Base-by-base conservation (phyloP, 345 rosid genomes). In the Sonneratia alba region DNA sequence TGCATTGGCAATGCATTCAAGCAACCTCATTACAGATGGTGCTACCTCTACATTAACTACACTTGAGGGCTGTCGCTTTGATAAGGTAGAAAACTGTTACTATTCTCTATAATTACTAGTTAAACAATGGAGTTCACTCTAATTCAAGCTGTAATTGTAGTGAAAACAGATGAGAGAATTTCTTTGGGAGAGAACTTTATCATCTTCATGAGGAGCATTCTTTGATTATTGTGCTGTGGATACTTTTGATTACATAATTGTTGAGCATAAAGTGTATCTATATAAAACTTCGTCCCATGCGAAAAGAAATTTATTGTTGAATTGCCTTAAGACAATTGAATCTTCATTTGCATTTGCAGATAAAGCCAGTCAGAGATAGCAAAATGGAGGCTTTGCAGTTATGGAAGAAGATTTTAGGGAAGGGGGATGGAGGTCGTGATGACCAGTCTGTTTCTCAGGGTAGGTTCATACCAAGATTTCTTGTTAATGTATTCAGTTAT, bases 311-410 rank as follows among this genome's bases (percentile, higher is more conserved):
- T 3, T 47, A 47, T 4, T 2, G 10, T 4, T 9, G 10, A 42
- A 3, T 5, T 61, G 61, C 3, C 55, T 55, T 68, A 24, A 12
- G 24, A 3, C 36, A 24, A 22, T 27, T 13, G 70, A 43, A 45
- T 68, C 18, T 68, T 45, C 8, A 8, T 12, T 21, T 22, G 22
- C 24, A 15, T 68, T 72, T 71, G 72, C 88, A 92, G 99, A 89
- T 96, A 71, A 96, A 92, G 79, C 98, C 98, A 45, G 98, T 80
- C 34, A 92, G 99, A 81, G 99, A 96, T 76, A 87, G 93, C 80
- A 87, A 91, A 86, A 86, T 84, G 63, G 99, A 96, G 83, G 97
- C 99, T 57, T 71, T 92, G 88, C 97, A 87, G 73, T 70, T 87
- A 55, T 96, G 98, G 99, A 92, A 91, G 86, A 88, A 88, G 77